These are phyloP conservation scores for Trichoderma arundinaceum DNA, from an alignment of 2,329 filamentous ascomycete genomes.

Conservation along the genomic window DNA sequence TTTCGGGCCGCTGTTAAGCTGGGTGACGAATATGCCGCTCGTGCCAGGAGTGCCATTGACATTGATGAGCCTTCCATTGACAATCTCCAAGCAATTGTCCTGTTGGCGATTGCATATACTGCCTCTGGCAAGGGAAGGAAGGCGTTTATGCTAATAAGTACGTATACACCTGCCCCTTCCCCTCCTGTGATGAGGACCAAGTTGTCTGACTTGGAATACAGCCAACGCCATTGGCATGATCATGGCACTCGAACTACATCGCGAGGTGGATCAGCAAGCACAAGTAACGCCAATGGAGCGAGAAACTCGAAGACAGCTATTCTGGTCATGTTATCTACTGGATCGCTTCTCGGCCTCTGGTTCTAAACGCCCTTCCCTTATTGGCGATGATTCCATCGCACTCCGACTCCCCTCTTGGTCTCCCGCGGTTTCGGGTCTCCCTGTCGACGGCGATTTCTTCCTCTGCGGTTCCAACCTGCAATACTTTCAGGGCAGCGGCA, in stretches of 20 bases:
- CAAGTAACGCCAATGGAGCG: constrained; percentile 70
- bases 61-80: constrained; percentile 83
- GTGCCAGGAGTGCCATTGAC: constrained; percentile 72
- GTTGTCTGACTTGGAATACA: not conserved
- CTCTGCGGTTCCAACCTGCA: constrained; percentile 78
- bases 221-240: constrained; percentile 70
- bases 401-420: constrained; percentile 78
- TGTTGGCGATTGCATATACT: constrained; percentile 77
- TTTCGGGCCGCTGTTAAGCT: constrained; percentile 70
- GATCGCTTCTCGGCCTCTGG: constrained; percentile 84
- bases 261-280: constrained; percentile 70
- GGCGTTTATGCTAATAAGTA: constrained; percentile 85
- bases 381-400: constrained; percentile 76
- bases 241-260: constrained; percentile 79
- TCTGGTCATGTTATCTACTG: constrained; percentile 88
- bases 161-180: constrained; percentile 33
- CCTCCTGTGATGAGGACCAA: not conserved
- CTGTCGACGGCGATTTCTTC: constrained; percentile 80
- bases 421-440: constrained; percentile 63
- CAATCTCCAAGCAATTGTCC: constrained; percentile 73
- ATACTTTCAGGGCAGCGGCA: constrained; percentile 70
- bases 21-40: constrained; percentile 75
- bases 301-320: constrained; percentile 78
- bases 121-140: constrained; percentile 82
- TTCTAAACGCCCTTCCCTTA: constrained; percentile 79